Conservation (phyloP, 2,329 filamentous ascomycete species). For the Alternaria arbusti region DNA sequence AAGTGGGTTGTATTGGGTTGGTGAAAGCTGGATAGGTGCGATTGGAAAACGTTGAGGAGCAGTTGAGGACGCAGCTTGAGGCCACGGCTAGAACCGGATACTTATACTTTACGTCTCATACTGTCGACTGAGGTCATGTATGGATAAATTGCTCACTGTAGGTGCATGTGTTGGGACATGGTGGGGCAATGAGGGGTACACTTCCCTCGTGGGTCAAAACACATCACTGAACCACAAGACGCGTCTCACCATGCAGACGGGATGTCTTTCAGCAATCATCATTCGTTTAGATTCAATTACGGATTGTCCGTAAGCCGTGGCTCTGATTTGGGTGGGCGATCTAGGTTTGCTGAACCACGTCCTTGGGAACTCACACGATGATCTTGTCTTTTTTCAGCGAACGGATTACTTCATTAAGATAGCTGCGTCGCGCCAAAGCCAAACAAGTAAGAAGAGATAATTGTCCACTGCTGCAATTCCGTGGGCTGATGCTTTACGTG, state of each 20-base stretch:
- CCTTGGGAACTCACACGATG: neutral
- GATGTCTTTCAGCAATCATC: neutral
- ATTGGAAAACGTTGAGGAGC: neutral
- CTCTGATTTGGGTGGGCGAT: neutral
- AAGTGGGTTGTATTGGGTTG: neutral
- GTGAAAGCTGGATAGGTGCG: neutral
- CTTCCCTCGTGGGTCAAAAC: neutral
- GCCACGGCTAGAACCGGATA: neutral
- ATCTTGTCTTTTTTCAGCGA: neutral
- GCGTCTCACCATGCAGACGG: neutral
- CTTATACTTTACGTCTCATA: neutral
- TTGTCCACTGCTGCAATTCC: neutral
- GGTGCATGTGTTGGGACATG: constrained; percentile 11
- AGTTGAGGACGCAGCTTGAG: neutral
- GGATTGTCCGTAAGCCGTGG: neutral
- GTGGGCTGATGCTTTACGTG: neutral
- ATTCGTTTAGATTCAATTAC: neutral
- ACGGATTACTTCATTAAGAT: neutral
- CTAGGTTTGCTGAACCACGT: neutral
- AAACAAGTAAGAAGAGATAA: neutral
- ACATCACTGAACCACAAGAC: neutral
- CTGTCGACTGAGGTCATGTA: neutral
- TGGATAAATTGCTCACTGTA: constrained; percentile 7
- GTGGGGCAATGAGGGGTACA: constrained; percentile 23
- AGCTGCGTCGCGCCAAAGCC: neutral